Evolutionary conservation across 2,329 filamentous ascomycete species (phyloP).

Genomic region (Fusarium ramigenum): DNA sequence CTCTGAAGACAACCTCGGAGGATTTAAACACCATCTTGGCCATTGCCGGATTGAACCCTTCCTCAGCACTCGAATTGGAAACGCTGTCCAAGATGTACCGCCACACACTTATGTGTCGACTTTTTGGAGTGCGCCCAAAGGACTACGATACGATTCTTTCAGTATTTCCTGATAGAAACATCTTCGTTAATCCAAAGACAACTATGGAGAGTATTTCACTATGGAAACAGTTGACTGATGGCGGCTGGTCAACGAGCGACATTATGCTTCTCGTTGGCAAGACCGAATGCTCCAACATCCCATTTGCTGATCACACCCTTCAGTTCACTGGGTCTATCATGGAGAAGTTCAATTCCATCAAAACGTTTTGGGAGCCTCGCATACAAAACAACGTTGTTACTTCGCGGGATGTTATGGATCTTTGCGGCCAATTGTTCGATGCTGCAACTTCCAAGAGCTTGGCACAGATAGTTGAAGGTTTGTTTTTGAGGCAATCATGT

Average conservation of each 20-base stretch:
- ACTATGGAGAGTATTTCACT: neutral
- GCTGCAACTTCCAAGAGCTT: neutral
- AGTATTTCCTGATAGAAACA: neutral
- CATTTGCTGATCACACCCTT: neutral
- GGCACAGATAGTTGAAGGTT: neutral
- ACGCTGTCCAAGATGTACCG: neutral
- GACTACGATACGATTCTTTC: neutral
- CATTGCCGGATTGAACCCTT: neutral
- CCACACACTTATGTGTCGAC: neutral
- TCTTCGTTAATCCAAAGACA: neutral
- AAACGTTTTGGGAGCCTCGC: neutral
- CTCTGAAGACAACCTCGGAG: neutral
- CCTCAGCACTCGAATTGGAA: neutral
- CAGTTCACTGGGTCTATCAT: neutral
- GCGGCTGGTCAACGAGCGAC: neutral
- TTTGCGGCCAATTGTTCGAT: neutral
- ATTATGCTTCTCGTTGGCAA: neutral
- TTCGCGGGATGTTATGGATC: neutral
- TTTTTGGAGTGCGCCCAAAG: neutral
- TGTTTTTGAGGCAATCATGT: neutral
- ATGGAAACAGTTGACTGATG: neutral
- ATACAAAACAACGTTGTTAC: neutral
- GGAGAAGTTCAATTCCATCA: neutral
- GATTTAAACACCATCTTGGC: neutral
- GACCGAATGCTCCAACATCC: neutral